Base-by-base conservation (phyloP, 2,329 filamentous ascomycete genomes). In the Didymella pomorum region DNA sequence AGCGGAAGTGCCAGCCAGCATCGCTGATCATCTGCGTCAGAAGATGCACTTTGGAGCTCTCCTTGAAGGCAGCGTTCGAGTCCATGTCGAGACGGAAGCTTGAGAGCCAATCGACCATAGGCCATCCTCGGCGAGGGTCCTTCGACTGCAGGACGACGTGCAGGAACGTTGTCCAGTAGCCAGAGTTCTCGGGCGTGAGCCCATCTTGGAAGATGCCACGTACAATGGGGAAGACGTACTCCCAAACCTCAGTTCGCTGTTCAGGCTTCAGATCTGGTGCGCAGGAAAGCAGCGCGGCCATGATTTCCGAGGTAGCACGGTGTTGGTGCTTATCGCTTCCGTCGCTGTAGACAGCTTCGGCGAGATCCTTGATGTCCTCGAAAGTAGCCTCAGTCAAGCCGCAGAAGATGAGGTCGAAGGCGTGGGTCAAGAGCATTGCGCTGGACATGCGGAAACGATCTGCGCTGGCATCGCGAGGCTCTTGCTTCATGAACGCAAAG, bases 251-350 rank as follows among this genome's bases (percentile, higher is more conserved):
- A 56, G 90, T 86, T 44, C 93, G 88, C 64, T 90, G 87, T 52
- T 91, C 87, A 4, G 88, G 81, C 6, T 89, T 88, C 26, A 92
- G 88, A 67, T 97, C 93, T 47, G 89, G 86, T 16, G 92, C 92
- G 33, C 91, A 92, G 16, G 88, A 87, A 25, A 99, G 82, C 69
- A 99, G 78, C 4, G 92, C 93, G 14, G 91, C 93, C 48, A 99
- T 81, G 55, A 99, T 97, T 78, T 99, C 95, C 0, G 95, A 87
- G 2, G 95, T 97, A 16, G 95, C 95, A 51, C 95, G 91, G 75
- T 99, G 95, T 75, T 99, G 94, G 76, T 99, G 95, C 78, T 97
- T 97, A 75, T 99, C 95, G 69, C 89, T 95, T 10, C 96, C 95
- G 75, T 99, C 94, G 14, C 89, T 94, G 71, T 92, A 98, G 0